Evolutionary conservation across 2,329 filamentous ascomycete genomes (phyloP).

Genomic region (Lachnellula occidentalis): DNA sequence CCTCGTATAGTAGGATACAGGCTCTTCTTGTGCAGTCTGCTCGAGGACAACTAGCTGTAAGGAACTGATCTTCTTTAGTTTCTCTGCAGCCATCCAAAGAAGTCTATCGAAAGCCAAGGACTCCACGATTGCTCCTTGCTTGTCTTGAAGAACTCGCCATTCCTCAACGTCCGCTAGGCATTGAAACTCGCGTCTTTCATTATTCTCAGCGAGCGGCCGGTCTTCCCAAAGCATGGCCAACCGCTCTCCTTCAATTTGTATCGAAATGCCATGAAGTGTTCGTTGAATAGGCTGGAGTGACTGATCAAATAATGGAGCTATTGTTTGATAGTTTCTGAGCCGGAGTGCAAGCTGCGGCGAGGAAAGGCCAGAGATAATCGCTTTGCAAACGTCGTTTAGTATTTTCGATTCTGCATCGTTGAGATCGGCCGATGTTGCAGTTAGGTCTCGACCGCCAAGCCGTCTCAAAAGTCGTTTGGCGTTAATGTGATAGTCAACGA

Average conservation of each 20-base stretch:
- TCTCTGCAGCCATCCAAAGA: slow-evolving; percentile 43
- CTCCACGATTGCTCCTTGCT: slow-evolving; percentile 37
- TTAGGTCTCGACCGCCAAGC: slow-evolving; percentile 27
- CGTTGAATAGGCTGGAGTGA: slow-evolving; percentile 28
- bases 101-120: slow-evolving; percentile 48
- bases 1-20: slow-evolving; percentile 44
- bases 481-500: slow-evolving; percentile 27
- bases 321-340: slow-evolving; percentile 43
- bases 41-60: slow-evolving; percentile 49
- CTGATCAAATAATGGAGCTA: slow-evolving; percentile 34
- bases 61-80: slow-evolving; percentile 46
- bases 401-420: slow-evolving; percentile 39
- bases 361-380: slow-evolving; percentile 49
- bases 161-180: slow-evolving; percentile 34
- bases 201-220: slow-evolving; percentile 32
- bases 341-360: slow-evolving; percentile 42
- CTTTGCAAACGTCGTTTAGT: slow-evolving; percentile 46
- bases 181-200: slow-evolving; percentile 33
- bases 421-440: slow-evolving; percentile 17
- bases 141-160: slow-evolving; percentile 39
- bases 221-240: slow-evolving; percentile 43
- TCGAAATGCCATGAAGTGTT: slow-evolving; percentile 48
- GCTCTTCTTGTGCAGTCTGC: slow-evolving; percentile 49
- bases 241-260: slow-evolving; percentile 52
- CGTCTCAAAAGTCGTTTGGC: slow-evolving; percentile 28